phyloP scores from a whole-genome alignment of 768 basidiomycete genomes.

The Galerina sulciceps region DNA sequence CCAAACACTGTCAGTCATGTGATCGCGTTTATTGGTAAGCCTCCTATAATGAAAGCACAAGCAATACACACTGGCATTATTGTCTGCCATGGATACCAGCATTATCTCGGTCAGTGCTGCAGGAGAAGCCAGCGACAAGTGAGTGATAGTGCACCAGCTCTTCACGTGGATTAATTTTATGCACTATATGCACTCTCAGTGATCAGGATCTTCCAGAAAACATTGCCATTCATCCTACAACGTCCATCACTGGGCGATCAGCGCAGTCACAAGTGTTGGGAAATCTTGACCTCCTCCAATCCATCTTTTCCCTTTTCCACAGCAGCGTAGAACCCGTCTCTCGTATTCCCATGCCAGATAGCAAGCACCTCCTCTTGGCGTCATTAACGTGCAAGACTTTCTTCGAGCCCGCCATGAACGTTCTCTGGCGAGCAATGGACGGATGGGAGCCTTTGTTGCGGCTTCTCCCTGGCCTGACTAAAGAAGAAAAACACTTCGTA shows the following conservation, averaged over 20 bases:
- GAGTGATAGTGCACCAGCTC: too few relatives aligned
- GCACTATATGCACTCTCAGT: too few relatives aligned
- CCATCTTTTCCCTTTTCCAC: neutral
- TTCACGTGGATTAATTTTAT: too few relatives aligned
- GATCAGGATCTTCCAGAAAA: too few relatives aligned
- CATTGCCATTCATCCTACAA: too few relatives aligned
- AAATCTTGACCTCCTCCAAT: neutral
- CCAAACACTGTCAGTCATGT: slow-evolving; percentile 3
- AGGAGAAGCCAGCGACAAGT: too few relatives aligned
- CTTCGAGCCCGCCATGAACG: neutral
- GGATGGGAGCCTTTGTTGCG: neutral
- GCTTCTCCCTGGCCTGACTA: neutral
- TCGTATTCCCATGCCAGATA: neutral
- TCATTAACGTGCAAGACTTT: neutral
- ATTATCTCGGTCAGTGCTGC: too few relatives aligned
- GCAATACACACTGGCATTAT: too few relatives aligned
- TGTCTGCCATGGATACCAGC: too few relatives aligned
- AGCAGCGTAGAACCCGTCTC: neutral
- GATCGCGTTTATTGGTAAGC: slow-evolving; percentile 4
- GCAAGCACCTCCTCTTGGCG: neutral
- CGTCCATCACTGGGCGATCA: neutral
- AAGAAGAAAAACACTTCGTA: neutral
- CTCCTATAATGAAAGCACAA: too few relatives aligned
- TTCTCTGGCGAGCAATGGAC: neutral
- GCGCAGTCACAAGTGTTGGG: neutral